Evolutionary conservation across 2,329 filamentous ascomycete species (phyloP).

Genomic region (Clonostachys rosea): DNA sequence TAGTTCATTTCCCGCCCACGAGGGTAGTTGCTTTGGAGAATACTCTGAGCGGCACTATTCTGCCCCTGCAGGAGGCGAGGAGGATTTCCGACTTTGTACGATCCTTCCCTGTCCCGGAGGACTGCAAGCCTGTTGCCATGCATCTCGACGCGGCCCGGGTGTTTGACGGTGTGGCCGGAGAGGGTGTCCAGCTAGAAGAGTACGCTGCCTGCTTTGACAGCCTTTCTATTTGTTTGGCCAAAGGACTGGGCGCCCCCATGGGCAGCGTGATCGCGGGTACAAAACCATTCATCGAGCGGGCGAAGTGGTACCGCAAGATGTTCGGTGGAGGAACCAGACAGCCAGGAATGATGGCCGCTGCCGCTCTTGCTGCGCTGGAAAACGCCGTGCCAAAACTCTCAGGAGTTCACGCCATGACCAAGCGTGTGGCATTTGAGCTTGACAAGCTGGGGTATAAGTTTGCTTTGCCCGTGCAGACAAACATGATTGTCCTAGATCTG

Average conservation of each 20-base stretch:
- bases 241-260: constrained; percentile 73
- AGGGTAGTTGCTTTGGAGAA: constrained; percentile 76
- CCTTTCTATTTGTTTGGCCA: constrained; percentile 71
- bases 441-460: constrained; percentile 12
- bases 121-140: constrained; percentile 51
- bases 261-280: constrained; percentile 64
- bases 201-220: constrained; percentile 66
- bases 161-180: constrained; percentile 69
- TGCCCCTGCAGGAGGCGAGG: constrained; percentile 65
- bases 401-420: constrained; percentile 11
- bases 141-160: constrained; percentile 73
- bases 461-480: constrained; percentile 15
- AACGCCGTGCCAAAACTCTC: constrained; percentile 13
- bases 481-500: constrained; percentile 16
- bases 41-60: constrained; percentile 70
- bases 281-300: constrained; percentile 21
- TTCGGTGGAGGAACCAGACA: constrained; percentile 70
- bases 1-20: constrained; percentile 72
- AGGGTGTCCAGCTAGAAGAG: constrained; percentile 58
- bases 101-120: constrained; percentile 20
- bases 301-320: constrained; percentile 50
- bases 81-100: constrained; percentile 65
- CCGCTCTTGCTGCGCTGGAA: constrained; percentile 59
- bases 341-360: constrained; percentile 64
- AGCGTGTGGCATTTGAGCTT: constrained; percentile 6